Conservation (phyloP, 108 stramenopile species). For the Stephanodiscus minutulus region DNA sequence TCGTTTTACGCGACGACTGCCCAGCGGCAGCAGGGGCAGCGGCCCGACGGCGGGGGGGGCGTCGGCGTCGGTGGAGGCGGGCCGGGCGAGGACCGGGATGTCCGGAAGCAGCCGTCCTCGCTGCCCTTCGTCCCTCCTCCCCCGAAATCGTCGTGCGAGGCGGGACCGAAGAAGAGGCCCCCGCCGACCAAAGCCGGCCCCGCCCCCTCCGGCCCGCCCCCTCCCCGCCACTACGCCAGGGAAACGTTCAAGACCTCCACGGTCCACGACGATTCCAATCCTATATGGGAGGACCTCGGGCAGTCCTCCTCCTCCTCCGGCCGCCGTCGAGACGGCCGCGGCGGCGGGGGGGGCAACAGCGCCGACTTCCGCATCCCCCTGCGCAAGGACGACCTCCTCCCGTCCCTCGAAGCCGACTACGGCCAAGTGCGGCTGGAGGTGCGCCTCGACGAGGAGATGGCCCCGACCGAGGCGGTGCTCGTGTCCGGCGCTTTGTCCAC, state of each 20-base stretch:
- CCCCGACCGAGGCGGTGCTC: constrained; percentile 28
- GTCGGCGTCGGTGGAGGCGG: neutral
- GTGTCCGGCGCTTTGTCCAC: constrained; percentile 35
- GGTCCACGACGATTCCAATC: constrained; percentile 64
- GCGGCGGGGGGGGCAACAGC: constrained; percentile 7
- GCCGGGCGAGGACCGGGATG: neutral
- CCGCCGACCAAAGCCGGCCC: neutral
- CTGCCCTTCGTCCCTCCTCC: neutral
- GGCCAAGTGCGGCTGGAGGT: constrained; percentile 46
- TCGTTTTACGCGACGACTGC: constrained; percentile 16
- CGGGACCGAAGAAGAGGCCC: neutral
- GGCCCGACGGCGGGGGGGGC: neutral
- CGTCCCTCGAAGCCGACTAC: constrained; percentile 58
- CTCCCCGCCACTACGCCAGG: constrained; percentile 34
- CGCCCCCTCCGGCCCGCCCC: constrained; percentile 1
- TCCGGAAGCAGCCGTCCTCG: neutral
- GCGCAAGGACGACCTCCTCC: constrained; percentile 54
- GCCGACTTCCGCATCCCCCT: constrained; percentile 60
- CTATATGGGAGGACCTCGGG: constrained; percentile 70
- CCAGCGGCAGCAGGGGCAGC: too few relatives aligned
- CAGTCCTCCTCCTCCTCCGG: too few relatives aligned
- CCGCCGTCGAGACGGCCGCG: too few relatives aligned
- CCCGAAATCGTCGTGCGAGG: neutral
- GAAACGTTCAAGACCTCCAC: constrained; percentile 53
- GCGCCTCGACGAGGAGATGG: constrained; percentile 74